Percentiles rank a stretch among this genome's conserved stretches.
phyloP scores from a whole-genome alignment of 1,284 basidiomycete genomes.

The Taiwanofungus camphoratus region DNA sequence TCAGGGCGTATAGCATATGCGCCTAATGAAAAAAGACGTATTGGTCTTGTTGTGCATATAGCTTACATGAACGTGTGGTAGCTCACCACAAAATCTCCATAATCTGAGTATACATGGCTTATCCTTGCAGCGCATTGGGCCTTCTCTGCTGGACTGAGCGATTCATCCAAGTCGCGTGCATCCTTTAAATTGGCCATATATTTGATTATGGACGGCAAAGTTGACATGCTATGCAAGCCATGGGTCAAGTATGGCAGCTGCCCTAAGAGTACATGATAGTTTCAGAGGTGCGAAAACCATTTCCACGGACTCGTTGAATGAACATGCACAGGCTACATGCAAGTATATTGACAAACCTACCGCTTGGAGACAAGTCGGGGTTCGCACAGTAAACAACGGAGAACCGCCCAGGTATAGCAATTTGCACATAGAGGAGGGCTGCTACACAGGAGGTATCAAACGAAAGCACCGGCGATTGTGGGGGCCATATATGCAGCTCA shows the following conservation, averaged over 20 bases:
- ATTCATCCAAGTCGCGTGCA: constrained; percentile 39
- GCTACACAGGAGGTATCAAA: constrained; percentile 61
- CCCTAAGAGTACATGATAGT: constrained; percentile 35
- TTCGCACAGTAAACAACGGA: constrained; percentile 54
- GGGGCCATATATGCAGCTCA: constrained; percentile 63
- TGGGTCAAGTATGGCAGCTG: constrained; percentile 66
- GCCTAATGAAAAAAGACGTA: constrained; percentile 33
- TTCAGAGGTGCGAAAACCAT: background rate
- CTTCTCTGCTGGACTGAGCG: constrained; percentile 38
- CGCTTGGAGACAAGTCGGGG: constrained; percentile 72
- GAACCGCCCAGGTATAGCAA: constrained; percentile 59
- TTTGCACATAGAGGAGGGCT: constrained; percentile 60
- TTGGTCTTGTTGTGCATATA: too few species aligned
- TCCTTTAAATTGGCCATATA: constrained; percentile 47
- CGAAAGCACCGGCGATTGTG: constrained; percentile 55
- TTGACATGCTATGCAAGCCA: constrained; percentile 43
- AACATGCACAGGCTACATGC: background rate
- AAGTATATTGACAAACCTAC: constrained; percentile 37
- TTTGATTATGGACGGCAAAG: constrained; percentile 55
- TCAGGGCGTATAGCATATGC: constrained; percentile 54
- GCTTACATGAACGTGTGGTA: too few species aligned
- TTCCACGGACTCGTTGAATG: background rate
- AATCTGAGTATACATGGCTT: constrained; percentile 56
- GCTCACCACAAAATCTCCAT: constrained; percentile 68
- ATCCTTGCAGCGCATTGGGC: constrained; percentile 55